phyloP scores from a whole-genome alignment of 2,329 filamentous ascomycete genomes.

The Cercospora sesami region DNA sequence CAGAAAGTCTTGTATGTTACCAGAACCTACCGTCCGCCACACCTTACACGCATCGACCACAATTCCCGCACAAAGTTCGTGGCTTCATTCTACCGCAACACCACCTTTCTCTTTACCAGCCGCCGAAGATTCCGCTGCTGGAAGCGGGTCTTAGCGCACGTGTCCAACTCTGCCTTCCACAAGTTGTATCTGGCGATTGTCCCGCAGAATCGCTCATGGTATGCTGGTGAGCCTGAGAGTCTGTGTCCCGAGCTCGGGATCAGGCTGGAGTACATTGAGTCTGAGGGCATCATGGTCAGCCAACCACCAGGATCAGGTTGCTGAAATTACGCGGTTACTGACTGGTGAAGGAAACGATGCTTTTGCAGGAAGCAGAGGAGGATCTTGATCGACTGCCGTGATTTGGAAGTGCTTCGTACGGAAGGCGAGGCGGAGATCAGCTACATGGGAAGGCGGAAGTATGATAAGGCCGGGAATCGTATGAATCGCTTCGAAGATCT shows the following conservation, averaged over 20 bases:
- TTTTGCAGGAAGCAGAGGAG: background rate
- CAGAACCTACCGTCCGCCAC: background rate
- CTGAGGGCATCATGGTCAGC: background rate
- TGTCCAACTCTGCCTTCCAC: background rate
- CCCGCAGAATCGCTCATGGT: background rate
- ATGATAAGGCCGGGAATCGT: too few species aligned
- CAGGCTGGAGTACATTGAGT: background rate
- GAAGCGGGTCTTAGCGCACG: background rate
- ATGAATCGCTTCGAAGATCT: background rate
- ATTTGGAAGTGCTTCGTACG: background rate
- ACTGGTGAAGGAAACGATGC: background rate
- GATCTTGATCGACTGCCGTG: background rate
- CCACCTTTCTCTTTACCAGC: background rate
- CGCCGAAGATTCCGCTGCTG: background rate
- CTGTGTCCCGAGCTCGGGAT: background rate
- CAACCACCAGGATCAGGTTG: background rate
- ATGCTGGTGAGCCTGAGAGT: background rate
- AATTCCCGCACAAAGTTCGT: background rate
- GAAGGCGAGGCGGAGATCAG: background rate
- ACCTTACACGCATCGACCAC: background rate
- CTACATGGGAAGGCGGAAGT: background rate
- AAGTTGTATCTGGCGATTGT: background rate
- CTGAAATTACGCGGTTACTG: background rate
- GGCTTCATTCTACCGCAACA: background rate
- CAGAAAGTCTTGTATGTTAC: background rate